A percentile compares a stretch with the other conserved stretches of the same genome.
Evolutionary conservation across 371 early-diverging fungal species (phyloP).

Genomic region (Rhizomucor pusillus): DNA sequence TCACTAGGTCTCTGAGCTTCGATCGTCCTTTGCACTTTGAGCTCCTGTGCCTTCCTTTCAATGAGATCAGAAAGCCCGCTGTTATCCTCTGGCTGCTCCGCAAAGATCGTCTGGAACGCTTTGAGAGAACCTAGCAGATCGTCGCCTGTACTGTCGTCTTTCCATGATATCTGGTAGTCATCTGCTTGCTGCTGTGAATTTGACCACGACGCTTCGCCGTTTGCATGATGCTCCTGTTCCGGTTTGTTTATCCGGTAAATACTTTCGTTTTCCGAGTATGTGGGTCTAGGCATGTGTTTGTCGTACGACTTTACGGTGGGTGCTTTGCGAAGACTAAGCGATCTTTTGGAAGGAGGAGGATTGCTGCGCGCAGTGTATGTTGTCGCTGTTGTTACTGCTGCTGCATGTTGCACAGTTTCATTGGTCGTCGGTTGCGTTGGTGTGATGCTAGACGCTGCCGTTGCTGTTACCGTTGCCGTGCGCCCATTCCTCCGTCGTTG

Average conservation of each 20-base stretch:
- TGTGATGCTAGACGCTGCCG: constrained; percentile 1
- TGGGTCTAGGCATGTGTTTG: constrained; percentile 31
- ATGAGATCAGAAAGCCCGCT: constrained; percentile 39
- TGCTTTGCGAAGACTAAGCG: constrained; percentile 28
- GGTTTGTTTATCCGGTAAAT: constrained; percentile 24
- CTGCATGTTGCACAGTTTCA: not conserved
- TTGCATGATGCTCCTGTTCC: too few species aligned
- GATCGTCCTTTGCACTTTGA: constrained; percentile 17
- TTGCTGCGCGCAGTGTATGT: not conserved
- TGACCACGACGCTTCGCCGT: not conserved
- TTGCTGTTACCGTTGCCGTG: constrained; percentile 1
- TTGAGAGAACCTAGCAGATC: constrained; percentile 34
- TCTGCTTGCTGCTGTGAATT: constrained; percentile 13
- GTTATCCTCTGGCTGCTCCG: constrained; percentile 23
- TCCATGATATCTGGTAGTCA: constrained; percentile 44
- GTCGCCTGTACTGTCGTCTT: constrained; percentile 40
- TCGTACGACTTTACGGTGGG: constrained; percentile 40
- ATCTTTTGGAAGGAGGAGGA: not conserved
- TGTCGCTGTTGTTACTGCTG: too few species aligned
- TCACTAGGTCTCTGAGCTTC: constrained; percentile 9
- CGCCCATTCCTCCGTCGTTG: constrained; percentile 36
- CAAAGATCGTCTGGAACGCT: constrained; percentile 41
- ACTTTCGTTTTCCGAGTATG: constrained; percentile 35
- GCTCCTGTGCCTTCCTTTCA: constrained; percentile 31
- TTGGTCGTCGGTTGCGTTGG: constrained; percentile 4